phyloP scores from a whole-genome alignment of 441 rosid species.

The Francoa sonchifolia region DNA sequence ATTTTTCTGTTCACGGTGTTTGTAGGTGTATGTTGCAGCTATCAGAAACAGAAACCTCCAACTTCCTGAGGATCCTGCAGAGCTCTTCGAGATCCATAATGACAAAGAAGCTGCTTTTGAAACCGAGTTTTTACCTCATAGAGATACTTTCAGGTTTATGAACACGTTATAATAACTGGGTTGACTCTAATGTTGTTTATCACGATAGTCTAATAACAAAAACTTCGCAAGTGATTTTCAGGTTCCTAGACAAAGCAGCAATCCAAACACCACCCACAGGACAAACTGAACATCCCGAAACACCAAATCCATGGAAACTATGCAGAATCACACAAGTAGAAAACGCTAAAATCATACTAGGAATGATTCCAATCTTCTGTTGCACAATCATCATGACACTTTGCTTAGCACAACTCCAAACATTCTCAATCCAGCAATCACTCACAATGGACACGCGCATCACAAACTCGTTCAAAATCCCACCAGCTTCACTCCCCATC shows the following conservation, averaged over 20 bases:
- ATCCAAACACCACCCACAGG: slow-evolving; percentile 15
- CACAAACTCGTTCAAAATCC: slow-evolving; percentile 24
- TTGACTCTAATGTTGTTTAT: too few species aligned
- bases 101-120: slow-evolving; percentile 31
- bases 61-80: slow-evolving; percentile 31
- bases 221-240: slow-evolving; percentile 2
- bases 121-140: slow-evolving; percentile 33
- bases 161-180: neutral
- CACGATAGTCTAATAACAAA: too few species aligned
- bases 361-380: slow-evolving; percentile 40
- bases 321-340: slow-evolving; percentile 51
- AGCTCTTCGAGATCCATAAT: slow-evolving; percentile 31
- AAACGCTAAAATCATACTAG: slow-evolving; percentile 34
- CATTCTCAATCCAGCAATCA: slow-evolving; percentile 56
- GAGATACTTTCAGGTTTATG: slow-evolving; percentile 29
- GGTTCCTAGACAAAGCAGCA: slow-evolving; percentile 53
- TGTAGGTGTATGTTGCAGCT: slow-evolving; percentile 44
- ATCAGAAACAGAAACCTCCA: slow-evolving; percentile 33
- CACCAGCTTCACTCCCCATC: slow-evolving; percentile 50
- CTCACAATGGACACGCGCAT: slow-evolving; percentile 36
- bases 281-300: slow-evolving; percentile 3
- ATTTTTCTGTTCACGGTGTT: neutral
- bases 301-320: slow-evolving; percentile 41
- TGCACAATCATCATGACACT: slow-evolving; percentile 57
- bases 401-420: slow-evolving; percentile 54